Conservation (phyloP, 2,329 filamentous ascomycete genomes). For the Sclerotinia subarctica region DNA sequence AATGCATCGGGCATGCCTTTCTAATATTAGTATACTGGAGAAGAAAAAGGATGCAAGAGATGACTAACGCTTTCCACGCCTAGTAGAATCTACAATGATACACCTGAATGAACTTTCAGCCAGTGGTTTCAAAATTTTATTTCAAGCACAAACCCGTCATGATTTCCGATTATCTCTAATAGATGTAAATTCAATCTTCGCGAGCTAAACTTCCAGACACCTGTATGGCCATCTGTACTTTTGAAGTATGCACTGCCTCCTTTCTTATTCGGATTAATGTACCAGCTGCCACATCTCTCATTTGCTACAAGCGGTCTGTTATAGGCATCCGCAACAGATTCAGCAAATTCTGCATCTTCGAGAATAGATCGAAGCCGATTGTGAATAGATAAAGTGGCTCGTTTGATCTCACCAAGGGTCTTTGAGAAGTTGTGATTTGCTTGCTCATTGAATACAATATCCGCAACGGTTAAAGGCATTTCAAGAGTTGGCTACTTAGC, state of each 20-base stretch:
- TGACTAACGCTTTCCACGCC: slow-evolving; percentile 73
- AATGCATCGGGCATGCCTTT: slow-evolving; percentile 87
- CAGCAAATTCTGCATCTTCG: slow-evolving; percentile 72
- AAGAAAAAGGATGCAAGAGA: background rate
- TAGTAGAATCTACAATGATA: slow-evolving; percentile 89
- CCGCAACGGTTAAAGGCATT: slow-evolving; percentile 46
- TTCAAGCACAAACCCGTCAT: slow-evolving; percentile 61
- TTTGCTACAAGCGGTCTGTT: slow-evolving; percentile 78
- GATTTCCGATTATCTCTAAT: slow-evolving; percentile 60
- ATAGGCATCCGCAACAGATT: slow-evolving; percentile 52
- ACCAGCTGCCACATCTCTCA: slow-evolving; percentile 95
- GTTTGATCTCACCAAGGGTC: slow-evolving; percentile 68
- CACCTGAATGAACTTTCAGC: slow-evolving; percentile 45
- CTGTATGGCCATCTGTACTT: slow-evolving; percentile 90
- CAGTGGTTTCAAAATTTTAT: background rate
- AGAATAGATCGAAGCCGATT: slow-evolving; percentile 81
- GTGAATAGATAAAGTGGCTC: slow-evolving; percentile 70
- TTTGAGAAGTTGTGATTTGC: slow-evolving; percentile 64
- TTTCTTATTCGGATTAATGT: slow-evolving; percentile 66
- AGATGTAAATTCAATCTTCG: slow-evolving; percentile 82
- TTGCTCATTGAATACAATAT: slow-evolving; percentile 44
- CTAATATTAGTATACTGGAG: slow-evolving; percentile 24
- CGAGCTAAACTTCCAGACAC: slow-evolving; percentile 86
- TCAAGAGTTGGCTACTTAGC: background rate
- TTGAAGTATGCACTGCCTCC: slow-evolving; percentile 87